Percentiles rank a stretch among this genome's conserved stretches.
phyloP scores from a whole-genome alignment of 1,284 basidiomycete genomes.

The Porodaedalea pini region DNA sequence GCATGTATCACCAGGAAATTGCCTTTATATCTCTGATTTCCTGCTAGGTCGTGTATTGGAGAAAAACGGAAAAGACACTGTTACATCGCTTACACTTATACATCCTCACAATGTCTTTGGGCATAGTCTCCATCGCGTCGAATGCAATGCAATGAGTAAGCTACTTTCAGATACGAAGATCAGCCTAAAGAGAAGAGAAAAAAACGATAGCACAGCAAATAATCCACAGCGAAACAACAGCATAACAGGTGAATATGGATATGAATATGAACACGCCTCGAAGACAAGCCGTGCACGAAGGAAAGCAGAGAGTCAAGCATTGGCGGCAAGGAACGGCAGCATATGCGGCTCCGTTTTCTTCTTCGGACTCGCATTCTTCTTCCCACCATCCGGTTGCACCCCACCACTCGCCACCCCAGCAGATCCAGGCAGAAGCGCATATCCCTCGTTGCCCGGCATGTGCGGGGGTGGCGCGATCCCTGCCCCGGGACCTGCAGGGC shows the following conservation, averaged over 20 bases:
- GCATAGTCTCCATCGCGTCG: too few relatives aligned
- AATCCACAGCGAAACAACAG: too few relatives aligned
- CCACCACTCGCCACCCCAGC: neutral
- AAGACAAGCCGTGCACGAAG: neutral
- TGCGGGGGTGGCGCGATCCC: neutral
- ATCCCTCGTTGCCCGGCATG: neutral
- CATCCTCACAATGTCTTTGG: too few relatives aligned
- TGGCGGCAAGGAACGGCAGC: conserved; percentile 3
- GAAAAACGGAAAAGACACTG: too few relatives aligned
- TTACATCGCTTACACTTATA: too few relatives aligned
- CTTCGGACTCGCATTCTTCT: conserved; percentile 13
- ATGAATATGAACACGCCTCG: neutral
- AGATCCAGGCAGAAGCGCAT: neutral
- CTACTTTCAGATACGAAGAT: too few relatives aligned
- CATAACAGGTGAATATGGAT: neutral
- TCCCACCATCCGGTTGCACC: neutral
- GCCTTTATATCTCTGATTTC: too few relatives aligned
- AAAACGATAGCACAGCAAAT: neutral
- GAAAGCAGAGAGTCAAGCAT: neutral
- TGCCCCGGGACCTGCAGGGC: conserved; percentile 31
- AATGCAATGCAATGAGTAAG: too few relatives aligned
- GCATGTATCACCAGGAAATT: too few relatives aligned
- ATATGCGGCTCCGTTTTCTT: conserved; percentile 8
- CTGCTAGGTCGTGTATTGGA: too few relatives aligned
- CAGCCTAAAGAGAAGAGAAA: too few relatives aligned